phyloP scores from a whole-genome alignment of 2,329 filamentous ascomycete species.

The Xylogone sp. region DNA sequence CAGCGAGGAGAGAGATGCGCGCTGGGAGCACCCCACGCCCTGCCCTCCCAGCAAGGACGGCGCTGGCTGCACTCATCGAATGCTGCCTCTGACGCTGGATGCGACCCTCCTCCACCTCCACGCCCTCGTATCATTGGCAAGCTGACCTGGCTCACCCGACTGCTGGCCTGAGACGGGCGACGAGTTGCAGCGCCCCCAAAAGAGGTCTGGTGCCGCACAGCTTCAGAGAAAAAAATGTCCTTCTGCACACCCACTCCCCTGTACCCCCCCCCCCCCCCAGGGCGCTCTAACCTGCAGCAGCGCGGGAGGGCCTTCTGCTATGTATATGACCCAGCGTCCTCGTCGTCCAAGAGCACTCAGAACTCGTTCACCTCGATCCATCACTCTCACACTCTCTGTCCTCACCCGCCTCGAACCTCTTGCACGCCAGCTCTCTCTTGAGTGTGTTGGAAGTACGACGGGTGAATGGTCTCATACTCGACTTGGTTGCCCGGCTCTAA shows the following conservation, averaged over 20 bases:
- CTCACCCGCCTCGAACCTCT: background rate
- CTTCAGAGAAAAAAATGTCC: background rate
- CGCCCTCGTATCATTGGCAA: background rate
- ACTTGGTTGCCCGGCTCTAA: slow-evolving; percentile 2
- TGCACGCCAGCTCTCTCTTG: background rate
- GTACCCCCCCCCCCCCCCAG: background rate
- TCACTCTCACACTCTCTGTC: background rate
- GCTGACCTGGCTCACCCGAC: background rate
- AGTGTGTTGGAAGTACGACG: background rate
- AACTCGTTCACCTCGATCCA: background rate
- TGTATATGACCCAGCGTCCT: background rate
- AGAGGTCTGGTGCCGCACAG: background rate
- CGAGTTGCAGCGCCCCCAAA: background rate
- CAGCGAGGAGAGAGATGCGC: background rate
- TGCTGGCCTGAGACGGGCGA: background rate
- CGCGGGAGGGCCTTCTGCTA: background rate
- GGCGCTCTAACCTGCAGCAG: background rate
- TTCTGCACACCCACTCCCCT: background rate
- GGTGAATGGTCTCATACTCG: slow-evolving; percentile 11
- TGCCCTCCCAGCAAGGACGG: background rate
- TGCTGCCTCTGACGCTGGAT: background rate
- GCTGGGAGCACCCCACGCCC: background rate
- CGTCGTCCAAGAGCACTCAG: background rate
- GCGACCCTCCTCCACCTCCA: background rate
- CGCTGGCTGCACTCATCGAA: background rate